phyloP scores from a whole-genome alignment of 1,284 basidiomycete genomes.

The Neotropicomus parvogracilis region DNA sequence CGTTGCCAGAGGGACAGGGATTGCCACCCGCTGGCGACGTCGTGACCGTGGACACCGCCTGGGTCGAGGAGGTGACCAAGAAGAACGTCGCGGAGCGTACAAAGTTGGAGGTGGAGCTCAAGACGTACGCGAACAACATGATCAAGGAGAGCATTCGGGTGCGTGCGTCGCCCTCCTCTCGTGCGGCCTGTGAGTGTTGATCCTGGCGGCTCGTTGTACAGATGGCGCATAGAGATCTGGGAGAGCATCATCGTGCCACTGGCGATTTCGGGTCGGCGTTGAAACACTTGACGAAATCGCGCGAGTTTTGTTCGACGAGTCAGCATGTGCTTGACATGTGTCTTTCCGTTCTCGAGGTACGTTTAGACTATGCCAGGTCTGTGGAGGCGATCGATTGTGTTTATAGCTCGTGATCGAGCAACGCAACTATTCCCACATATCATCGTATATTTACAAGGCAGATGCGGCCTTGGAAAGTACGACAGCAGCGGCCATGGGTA shows the following conservation, averaged over 20 bases:
- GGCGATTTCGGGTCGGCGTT: slow-evolving; percentile 71
- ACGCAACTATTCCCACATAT: slow-evolving; percentile 76
- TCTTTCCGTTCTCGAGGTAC: slow-evolving; percentile 72
- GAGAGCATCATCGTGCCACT: slow-evolving; percentile 63
- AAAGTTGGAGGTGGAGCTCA: slow-evolving; percentile 83
- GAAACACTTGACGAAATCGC: slow-evolving; percentile 77
- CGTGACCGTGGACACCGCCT: slow-evolving; percentile 51
- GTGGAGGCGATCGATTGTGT: background rate
- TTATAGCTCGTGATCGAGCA: slow-evolving; percentile 76
- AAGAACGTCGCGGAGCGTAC: slow-evolving; percentile 64
- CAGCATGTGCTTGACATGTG: slow-evolving; percentile 87
- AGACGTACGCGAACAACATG: slow-evolving; percentile 86
- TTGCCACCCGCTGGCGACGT: slow-evolving; percentile 49
- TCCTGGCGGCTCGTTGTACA: too few relatives aligned
- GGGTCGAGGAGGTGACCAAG: slow-evolving; percentile 61
- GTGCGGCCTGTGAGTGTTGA: too few relatives aligned
- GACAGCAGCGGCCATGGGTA: slow-evolving; percentile 24
- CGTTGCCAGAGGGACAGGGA: slow-evolving; percentile 37
- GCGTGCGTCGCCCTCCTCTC: background rate
- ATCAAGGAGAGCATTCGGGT: slow-evolving; percentile 93
- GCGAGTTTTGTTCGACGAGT: slow-evolving; percentile 83
- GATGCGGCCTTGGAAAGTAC: slow-evolving; percentile 78
- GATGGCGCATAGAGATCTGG: slow-evolving; percentile 85
- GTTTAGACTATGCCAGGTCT: background rate
- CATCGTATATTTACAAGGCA: slow-evolving; percentile 88